These are phyloP conservation scores for Malassezia obtusa DNA, from an alignment of 1,284 basidiomycete species.

Conservation along the genomic window DNA sequence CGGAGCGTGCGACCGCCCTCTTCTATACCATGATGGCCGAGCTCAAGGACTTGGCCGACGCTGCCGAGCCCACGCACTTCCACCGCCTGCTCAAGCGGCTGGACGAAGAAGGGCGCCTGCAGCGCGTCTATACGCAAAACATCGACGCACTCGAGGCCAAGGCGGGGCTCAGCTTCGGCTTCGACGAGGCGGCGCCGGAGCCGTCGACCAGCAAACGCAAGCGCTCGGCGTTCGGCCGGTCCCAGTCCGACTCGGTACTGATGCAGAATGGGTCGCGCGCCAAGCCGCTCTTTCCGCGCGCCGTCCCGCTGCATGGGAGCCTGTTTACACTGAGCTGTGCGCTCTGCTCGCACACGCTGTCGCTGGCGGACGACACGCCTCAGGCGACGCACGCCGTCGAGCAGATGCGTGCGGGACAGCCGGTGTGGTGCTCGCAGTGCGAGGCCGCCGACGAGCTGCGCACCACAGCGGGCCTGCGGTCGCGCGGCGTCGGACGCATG, in stretches of 20 bases:
- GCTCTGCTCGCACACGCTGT: conserved; percentile 59
- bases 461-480: conserved; percentile 65
- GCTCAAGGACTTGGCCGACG: conserved; percentile 70
- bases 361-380: conserved; percentile 19
- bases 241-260: conserved; percentile 35
- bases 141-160: conserved; percentile 82
- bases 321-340: conserved; percentile 70
- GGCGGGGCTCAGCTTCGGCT: conserved; percentile 57
- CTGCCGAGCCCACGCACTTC: conserved; percentile 69
- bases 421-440: conserved; percentile 72
- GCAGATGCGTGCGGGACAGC: conserved; percentile 52
- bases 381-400: conserved; percentile 27
- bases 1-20: conserved; percentile 62
- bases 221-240: conserved; percentile 14
- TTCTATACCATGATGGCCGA: conserved; percentile 91
- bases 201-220: conserved; percentile 2
- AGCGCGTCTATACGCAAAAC: conserved; percentile 88
- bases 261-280: conserved; percentile 19
- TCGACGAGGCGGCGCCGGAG: conserved; percentile 20
- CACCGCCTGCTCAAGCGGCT: conserved; percentile 79
- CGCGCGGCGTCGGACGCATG: conserved; percentile 68
- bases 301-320: conserved; percentile 82
- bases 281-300: conserved; percentile 55
- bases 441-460: conserved; percentile 61
- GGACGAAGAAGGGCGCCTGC: conserved; percentile 69